Evolutionary conservation across 176 grass and related monocot species (phyloP).

Genomic region (Oryza australiensis): DNA sequence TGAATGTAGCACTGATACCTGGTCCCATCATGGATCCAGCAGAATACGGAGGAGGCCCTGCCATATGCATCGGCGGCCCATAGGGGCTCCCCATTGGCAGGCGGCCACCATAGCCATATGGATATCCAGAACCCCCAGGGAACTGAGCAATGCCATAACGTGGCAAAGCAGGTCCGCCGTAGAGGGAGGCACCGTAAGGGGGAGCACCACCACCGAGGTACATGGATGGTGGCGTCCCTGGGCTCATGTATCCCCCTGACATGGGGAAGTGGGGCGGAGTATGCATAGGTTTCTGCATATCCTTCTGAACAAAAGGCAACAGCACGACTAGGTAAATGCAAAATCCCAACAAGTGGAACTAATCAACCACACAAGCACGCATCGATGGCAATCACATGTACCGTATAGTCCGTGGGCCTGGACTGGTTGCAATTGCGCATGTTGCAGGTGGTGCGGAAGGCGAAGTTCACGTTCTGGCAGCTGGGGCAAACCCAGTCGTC

Average conservation of each 20-base stretch:
- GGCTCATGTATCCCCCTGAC: conserved; percentile 57
- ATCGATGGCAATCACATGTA: conserved; percentile 6
- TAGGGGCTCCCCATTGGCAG: conserved; percentile 75
- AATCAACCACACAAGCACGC: neutral
- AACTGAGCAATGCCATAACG: conserved; percentile 64
- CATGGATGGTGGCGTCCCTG: conserved; percentile 63
- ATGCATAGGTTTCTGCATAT: conserved; percentile 53
- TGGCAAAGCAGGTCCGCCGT: conserved; percentile 52
- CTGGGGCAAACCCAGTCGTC: conserved; percentile 91
- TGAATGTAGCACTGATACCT: conserved; percentile 45
- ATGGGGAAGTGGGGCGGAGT: conserved; percentile 50
- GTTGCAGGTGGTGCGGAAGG: conserved; percentile 89
- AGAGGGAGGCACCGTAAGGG: conserved; percentile 59
- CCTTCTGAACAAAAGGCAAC: conserved; percentile 45
- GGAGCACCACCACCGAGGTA: conserved; percentile 54
- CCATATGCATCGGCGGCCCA: conserved; percentile 55
- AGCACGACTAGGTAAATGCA: conserved; percentile 38
- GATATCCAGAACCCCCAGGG: conserved; percentile 67
- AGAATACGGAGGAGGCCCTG: conserved; percentile 59
- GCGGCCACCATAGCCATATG: conserved; percentile 64
- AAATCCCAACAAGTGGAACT: neutral
- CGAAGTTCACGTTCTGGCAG: conserved; percentile 84
- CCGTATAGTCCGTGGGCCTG: conserved; percentile 61
- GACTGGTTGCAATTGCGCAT: conserved; percentile 89
- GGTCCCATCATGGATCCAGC: conserved; percentile 62